Evolutionary conservation across 2,329 filamentous ascomycete species (phyloP).

Genomic region (Meredithiella fracta): DNA sequence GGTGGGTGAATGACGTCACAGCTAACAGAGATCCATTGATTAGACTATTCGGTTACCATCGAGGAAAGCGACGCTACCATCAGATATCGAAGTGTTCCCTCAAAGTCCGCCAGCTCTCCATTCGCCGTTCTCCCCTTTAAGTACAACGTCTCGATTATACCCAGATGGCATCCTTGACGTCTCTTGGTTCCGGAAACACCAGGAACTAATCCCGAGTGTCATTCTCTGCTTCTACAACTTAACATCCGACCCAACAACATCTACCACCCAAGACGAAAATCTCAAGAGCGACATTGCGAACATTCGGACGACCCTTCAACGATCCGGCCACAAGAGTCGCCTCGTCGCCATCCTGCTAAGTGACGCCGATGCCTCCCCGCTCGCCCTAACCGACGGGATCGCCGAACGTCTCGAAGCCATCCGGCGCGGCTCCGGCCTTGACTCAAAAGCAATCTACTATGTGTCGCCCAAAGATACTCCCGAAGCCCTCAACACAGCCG

Average conservation of each 20-base stretch:
- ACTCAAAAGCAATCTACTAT: slow-evolving; percentile 74
- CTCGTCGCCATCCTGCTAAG: slow-evolving; percentile 64
- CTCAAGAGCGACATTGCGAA: slow-evolving; percentile 75
- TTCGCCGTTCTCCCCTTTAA: slow-evolving; percentile 81
- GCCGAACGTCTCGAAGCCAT: slow-evolving; percentile 63
- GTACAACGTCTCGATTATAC: slow-evolving; percentile 65
- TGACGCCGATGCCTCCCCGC: slow-evolving; percentile 38
- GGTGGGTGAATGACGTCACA: background rate
- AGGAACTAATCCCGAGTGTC: slow-evolving; percentile 63
- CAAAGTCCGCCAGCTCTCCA: slow-evolving; percentile 46
- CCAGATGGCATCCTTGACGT: slow-evolving; percentile 77
- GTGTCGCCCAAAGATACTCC: slow-evolving; percentile 57
- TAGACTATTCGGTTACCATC: slow-evolving; percentile 41
- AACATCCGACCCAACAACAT: slow-evolving; percentile 52
- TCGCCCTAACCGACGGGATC: slow-evolving; percentile 35
- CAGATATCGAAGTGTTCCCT: slow-evolving; percentile 30
- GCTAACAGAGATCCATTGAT: background rate
- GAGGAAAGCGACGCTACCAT: slow-evolving; percentile 37
- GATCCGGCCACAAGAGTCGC: slow-evolving; percentile 61
- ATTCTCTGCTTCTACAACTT: slow-evolving; percentile 70
- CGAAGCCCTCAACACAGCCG: slow-evolving; percentile 56
- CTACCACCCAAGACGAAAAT: slow-evolving; percentile 68
- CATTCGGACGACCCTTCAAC: slow-evolving; percentile 48
- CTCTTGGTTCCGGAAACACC: slow-evolving; percentile 78
- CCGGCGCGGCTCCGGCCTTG: slow-evolving; percentile 60